Evolutionary conservation across 2,329 filamentous ascomycete genomes (phyloP), one percentile per base, ranked within the genome.

Genomic region (Stagonosporopsis rhizophila): DNA sequence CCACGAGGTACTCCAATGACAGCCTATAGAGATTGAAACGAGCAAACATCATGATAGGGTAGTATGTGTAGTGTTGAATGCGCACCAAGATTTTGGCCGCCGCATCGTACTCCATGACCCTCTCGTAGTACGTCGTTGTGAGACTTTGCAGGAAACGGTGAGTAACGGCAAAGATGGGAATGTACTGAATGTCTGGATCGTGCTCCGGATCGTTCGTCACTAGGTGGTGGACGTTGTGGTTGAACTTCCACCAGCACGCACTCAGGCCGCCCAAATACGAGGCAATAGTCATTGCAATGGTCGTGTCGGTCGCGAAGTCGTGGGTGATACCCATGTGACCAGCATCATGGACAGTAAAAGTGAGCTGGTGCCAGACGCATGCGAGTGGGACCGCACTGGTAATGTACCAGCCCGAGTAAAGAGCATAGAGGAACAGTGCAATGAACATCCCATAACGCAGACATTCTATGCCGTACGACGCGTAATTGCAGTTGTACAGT

Each of bases 241-340:
- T 97, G 59, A 87, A 85, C 78, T 98, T 98, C 94, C 95, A 99
- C 95, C 95, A 99, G 40, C 94, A 91, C 50, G 96, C 79, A 23
- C 92, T 96, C 30, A 99, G 78, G 0, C 95, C 95, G 34, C 95
- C 95, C 19, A 95, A 80, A 67, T 89, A 98, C 74, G 96, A 90
- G 49, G 93, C 92, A 68, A 97, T 89, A 62, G 96, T 79, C 70
- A 98, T 96, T 44, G 92, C 94, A 60, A 99, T 91, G 44, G 89
- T 82, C 1, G 89, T 89, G 75, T 99, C 95, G 34, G 87, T 78
- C 45, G 90, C 87, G 74, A 94, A 98, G 72, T 89, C 83, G 77
- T 98, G 94, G 2, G 95, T 99, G 67, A 99, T 96, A 64, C 91
- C 95, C 89, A 97, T 96, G 76, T 99, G 95, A 6, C 92, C 93